These are phyloP conservation scores for Camellia lanceoleosa DNA, from an alignment of 148 eudicot species.

Conservation along the genomic window DNA sequence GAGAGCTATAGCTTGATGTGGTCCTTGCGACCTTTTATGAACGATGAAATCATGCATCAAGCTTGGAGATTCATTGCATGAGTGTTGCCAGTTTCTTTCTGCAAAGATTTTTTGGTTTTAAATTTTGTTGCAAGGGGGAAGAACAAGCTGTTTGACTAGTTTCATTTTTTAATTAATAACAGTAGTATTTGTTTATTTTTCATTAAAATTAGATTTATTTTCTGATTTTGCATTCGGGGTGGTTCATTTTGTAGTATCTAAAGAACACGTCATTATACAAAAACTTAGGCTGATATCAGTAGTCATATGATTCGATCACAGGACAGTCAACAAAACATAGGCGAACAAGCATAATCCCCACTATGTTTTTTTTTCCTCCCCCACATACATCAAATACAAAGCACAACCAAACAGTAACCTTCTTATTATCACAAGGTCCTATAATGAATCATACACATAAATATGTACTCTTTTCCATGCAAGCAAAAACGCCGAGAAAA, in stretches of 20 bases:
- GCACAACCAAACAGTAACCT: constrained; percentile 15
- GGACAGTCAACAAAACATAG: neutral
- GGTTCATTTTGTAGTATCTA: too few relatives aligned
- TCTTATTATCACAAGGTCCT: constrained; percentile 6
- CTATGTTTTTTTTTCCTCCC: neutral
- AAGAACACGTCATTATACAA: too few relatives aligned
- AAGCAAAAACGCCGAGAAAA: constrained; percentile 14
- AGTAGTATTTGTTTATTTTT: too few relatives aligned
- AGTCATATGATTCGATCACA: too few relatives aligned
- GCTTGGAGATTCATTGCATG: constrained; percentile 46
- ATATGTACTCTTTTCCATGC: neutral
- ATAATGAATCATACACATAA: constrained; percentile 10
- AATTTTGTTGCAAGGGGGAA: neutral
- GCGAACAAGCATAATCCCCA: neutral
- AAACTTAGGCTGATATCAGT: too few relatives aligned
- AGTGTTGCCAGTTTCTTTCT: neutral
- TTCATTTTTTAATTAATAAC: too few relatives aligned
- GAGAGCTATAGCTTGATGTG: constrained; percentile 77
- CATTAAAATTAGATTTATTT: too few relatives aligned
- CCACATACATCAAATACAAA: constrained; percentile 25
- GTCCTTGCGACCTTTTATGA: constrained; percentile 70
- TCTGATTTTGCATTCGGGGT: too few relatives aligned
- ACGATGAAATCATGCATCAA: constrained; percentile 51
- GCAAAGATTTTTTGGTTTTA: neutral
- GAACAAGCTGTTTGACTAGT: neutral